Conservation (phyloP, 768 basidiomycete species). For the Paxillus rubicundulus region DNA sequence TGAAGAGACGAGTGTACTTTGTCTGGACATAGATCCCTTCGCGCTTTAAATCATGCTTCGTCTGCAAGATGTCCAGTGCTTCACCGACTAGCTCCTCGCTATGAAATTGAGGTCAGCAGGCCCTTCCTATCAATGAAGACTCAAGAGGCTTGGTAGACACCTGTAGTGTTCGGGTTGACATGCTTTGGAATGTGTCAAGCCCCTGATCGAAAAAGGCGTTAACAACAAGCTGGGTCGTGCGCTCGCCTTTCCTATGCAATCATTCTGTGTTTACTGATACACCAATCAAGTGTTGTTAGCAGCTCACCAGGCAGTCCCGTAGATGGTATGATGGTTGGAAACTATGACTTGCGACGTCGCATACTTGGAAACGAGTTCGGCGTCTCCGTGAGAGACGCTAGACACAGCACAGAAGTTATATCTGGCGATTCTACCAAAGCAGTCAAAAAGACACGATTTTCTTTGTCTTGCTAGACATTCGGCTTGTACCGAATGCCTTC, state of each 20-base stretch:
- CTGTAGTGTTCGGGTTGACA: slow-evolving; percentile 75
- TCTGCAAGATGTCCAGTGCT: slow-evolving; percentile 56
- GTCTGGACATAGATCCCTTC: slow-evolving; percentile 78
- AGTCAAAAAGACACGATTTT: slow-evolving; percentile 50
- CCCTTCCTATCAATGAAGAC: no score
- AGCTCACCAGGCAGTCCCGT: slow-evolving; percentile 60
- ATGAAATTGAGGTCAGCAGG: slow-evolving; percentile 2
- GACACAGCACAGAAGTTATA: neutral
- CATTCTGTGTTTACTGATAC: neutral
- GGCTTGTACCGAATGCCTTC: slow-evolving; percentile 32
- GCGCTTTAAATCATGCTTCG: slow-evolving; percentile 58
- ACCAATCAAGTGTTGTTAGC: neutral
- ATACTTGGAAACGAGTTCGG: neutral
- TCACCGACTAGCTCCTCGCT: slow-evolving; percentile 82
- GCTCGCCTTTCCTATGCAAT: slow-evolving; percentile 67
- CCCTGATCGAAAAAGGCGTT: slow-evolving; percentile 48
- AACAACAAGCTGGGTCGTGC: slow-evolving; percentile 64
- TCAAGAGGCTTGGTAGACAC: slow-evolving; percentile 33
- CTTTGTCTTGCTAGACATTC: slow-evolving; percentile 32
- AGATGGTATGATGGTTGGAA: slow-evolving; percentile 36
- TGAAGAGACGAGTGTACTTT: slow-evolving; percentile 46
- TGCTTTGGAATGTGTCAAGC: slow-evolving; percentile 36
- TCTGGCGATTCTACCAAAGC: neutral
- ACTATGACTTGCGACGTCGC: neutral
- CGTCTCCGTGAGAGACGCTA: no score